Evolutionary conservation across 1,284 basidiomycete genomes (phyloP).

Genomic region (Ganoderma lucidum): DNA sequence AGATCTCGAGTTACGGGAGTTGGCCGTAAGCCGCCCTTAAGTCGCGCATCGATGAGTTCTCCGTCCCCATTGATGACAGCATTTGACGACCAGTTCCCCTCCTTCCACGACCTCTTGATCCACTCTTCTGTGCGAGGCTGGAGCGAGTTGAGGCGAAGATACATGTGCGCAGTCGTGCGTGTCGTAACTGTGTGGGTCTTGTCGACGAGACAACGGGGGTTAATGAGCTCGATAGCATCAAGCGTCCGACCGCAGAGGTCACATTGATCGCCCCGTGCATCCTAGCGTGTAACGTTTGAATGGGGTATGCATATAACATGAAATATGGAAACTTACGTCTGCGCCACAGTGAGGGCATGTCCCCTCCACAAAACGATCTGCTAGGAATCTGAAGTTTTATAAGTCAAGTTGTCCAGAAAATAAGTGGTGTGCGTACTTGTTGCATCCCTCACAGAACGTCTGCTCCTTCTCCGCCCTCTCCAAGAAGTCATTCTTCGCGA

Average conservation of each 20-base stretch:
- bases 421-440: slow-evolving; percentile 61
- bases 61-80: slow-evolving; percentile 89
- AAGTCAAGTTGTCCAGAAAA: slow-evolving; percentile 10
- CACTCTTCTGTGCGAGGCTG: slow-evolving; percentile 90
- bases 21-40: slow-evolving; percentile 88
- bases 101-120: slow-evolving; percentile 83
- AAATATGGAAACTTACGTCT: slow-evolving; percentile 56
- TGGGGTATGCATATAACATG: background rate
- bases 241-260: slow-evolving; percentile 94
- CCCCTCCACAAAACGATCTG: slow-evolving; percentile 95
- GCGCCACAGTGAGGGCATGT: slow-evolving; percentile 91
- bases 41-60: slow-evolving; percentile 89
- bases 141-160: slow-evolving; percentile 85
- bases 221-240: slow-evolving; percentile 92
- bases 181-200: slow-evolving; percentile 82
- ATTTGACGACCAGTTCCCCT: slow-evolving; percentile 93
- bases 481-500: slow-evolving; percentile 81
- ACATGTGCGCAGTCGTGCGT: slow-evolving; percentile 92
- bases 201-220: slow-evolving; percentile 94
- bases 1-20: slow-evolving; percentile 95
- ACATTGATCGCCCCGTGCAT: slow-evolving; percentile 98
- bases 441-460: slow-evolving; percentile 92
- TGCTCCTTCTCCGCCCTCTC: slow-evolving; percentile 89
- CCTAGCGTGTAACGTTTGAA: slow-evolving; percentile 52
- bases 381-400: slow-evolving; percentile 74